Evolutionary conservation across 1,139 yeast species (phyloP), one percentile per base, ranked within the genome.

Genomic region (Pichia sp.): DNA sequence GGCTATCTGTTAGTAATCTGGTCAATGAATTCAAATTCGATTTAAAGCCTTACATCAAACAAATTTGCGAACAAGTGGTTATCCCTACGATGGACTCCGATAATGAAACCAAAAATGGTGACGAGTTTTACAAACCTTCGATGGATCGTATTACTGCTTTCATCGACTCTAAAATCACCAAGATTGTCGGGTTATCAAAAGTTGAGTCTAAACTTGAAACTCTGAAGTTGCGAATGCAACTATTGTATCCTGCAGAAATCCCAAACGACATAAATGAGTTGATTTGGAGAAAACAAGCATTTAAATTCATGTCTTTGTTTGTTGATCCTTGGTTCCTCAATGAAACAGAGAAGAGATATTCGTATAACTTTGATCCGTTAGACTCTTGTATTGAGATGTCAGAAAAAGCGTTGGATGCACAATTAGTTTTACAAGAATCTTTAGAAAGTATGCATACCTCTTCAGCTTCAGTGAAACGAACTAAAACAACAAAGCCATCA

Each of bases 51-150:
- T 52, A 62, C 2, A 49, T 78, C 28, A 51, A 48, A 1, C 41
- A 45, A 6, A 60, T 77, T 2, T 69, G 77, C 47, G 80, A 76
- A 14, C 15, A 18, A 25, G 19, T 17, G 10, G 28, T 28, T 14
- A 40, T 44, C 11, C 46, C 46, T n/a, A 38, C 31, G 8, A 41
- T 41, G 36, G 49, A 46, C n/a, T 43, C 46, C 2, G 46, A 41
- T 24, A 39, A 36, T 26, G 46, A 41, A 18, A 37, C 34, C 26
- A 42, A 39, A 20, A 79, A 76, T 49, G 69, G 65, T 34, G 77
- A 64, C 11, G 79, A 72, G 36, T 79, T 72, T 52, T 77, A 67
- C 55, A 72, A 69, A 50, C 64, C 69, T 17, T 63, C 71, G 4
- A 38, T 52, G 3, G 52, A 49, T 0, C 69, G 65, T 43, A 61